These are phyloP conservation scores for Aegle marmelos DNA, from an alignment of 345 rosid species.

Conservation along the genomic window DNA sequence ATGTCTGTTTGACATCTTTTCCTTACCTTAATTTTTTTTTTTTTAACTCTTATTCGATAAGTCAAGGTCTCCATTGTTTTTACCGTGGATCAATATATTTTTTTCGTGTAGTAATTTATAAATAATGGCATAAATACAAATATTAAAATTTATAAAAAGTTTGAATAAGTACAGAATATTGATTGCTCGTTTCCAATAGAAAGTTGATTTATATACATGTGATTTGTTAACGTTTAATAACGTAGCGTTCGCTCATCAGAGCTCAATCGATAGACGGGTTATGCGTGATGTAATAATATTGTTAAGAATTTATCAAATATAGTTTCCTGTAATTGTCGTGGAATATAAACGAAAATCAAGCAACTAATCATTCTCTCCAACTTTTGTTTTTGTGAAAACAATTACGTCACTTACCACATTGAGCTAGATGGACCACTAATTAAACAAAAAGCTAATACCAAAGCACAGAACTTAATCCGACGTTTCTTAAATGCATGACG, in stretches of 20 bases:
- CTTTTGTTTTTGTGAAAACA: not conserved
- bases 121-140: too few relatives aligned
- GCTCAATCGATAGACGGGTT: not conserved
- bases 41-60: not conserved
- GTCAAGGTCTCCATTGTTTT: not conserved
- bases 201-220: too few relatives aligned
- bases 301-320: not conserved
- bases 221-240: too few relatives aligned
- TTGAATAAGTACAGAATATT: too few relatives aligned
- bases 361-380: slow-evolving; percentile 22
- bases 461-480: not conserved
- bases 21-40: not conserved
- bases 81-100: too few relatives aligned
- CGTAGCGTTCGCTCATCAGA: not conserved
- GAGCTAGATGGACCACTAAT: not conserved
- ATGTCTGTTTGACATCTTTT: not conserved
- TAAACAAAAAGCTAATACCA: not conserved
- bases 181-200: too few relatives aligned
- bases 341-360: not conserved
- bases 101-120: too few relatives aligned
- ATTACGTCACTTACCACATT: not conserved
- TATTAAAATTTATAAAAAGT: too few relatives aligned
- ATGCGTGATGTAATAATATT: too few relatives aligned
- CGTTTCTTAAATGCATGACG: not conserved
- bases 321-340: not conserved